Percentiles rank a stretch among this genome's conserved stretches.
These are phyloP conservation scores for Stagonosporopsis chrysanthemi DNA, from an alignment of 2,329 filamentous ascomycete species.

Conservation along the genomic window DNA sequence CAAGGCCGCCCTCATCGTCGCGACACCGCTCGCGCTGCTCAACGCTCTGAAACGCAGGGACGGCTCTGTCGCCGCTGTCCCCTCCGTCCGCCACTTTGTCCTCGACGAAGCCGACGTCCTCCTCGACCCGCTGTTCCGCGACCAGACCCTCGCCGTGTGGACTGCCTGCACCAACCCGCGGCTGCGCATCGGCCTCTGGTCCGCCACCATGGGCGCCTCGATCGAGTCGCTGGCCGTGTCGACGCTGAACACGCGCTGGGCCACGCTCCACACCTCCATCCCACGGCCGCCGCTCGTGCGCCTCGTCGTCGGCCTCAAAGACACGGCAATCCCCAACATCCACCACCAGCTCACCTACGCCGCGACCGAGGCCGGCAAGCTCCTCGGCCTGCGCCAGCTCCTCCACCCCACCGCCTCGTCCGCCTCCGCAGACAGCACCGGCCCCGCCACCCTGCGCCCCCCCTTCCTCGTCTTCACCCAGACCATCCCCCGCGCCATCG, in stretches of 20 bases:
- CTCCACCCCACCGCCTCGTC: constrained; percentile 72
- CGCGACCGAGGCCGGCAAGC: constrained; percentile 90
- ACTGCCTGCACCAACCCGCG: constrained; percentile 72
- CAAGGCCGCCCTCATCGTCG: constrained; percentile 80
- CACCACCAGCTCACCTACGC: constrained; percentile 89
- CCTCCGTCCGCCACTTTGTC: constrained; percentile 75
- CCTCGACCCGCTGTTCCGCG: constrained; percentile 86
- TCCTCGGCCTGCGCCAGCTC: constrained; percentile 88
- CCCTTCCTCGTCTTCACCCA: constrained; percentile 97
- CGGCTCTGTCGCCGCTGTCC: constrained; percentile 61
- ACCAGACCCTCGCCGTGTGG: constrained; percentile 88
- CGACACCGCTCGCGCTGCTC: constrained; percentile 79
- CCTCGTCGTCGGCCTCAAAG: constrained; percentile 94
- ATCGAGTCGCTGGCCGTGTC: constrained; percentile 80
- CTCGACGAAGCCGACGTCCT: constrained; percentile 96
- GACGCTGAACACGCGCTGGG: constrained; percentile 58
- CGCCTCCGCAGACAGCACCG: constrained; percentile 53
- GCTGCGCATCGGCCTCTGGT: constrained; percentile 87
- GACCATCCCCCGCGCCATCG: constrained; percentile 88
- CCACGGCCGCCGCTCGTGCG: constrained; percentile 68
- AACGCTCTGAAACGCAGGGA: constrained; percentile 68
- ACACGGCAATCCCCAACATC: constrained; percentile 92
- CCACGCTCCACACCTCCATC: constrained; percentile 47
- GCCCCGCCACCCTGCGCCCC: constrained; percentile 68
- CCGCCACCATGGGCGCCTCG: constrained; percentile 94